A percentile compares a stretch with the other conserved stretches of the same genome.
Evolutionary conservation across 2,329 filamentous ascomycete genomes (phyloP).

Genomic region (Drechmeria coniospora): DNA sequence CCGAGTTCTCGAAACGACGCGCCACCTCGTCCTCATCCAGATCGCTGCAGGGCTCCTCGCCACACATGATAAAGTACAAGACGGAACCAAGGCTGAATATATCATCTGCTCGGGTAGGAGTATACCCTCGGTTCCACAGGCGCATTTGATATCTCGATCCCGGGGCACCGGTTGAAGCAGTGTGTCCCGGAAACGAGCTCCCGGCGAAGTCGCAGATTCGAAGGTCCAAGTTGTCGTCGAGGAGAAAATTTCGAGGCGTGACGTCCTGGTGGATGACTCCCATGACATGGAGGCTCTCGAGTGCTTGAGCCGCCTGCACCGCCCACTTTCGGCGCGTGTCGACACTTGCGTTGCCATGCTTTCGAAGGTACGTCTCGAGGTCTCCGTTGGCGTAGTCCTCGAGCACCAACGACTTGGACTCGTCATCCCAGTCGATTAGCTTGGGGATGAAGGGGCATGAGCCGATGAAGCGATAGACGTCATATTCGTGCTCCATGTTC

Average conservation of each 20-base stretch:
- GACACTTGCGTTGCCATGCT: not conserved
- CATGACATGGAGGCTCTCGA: constrained; percentile 16
- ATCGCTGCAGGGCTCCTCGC: constrained; percentile 2
- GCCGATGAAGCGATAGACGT: constrained; percentile 5
- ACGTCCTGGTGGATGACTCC: constrained; percentile 20
- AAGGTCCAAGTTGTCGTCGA: constrained; percentile 10
- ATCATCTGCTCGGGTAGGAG: constrained; percentile 3
- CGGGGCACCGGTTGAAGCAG: constrained; percentile 2
- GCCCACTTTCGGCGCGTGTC: constrained; percentile 4
- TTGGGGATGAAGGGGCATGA: constrained; percentile 4
- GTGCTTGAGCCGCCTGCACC: constrained; percentile 10
- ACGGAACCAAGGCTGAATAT: constrained; percentile 4
- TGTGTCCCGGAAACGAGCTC: constrained; percentile 3
- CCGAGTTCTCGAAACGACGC: constrained; percentile 1
- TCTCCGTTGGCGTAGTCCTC: constrained; percentile 5
- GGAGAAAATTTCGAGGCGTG: constrained; percentile 18
- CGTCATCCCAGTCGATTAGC: constrained; percentile 6
- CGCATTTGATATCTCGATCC: constrained; percentile 3
- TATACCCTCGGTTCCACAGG: constrained; percentile 2
- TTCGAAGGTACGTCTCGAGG: constrained; percentile 4
- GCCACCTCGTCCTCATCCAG: constrained; percentile 3
- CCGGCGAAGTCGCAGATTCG: constrained; percentile 4
- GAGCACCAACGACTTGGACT: constrained; percentile 4
- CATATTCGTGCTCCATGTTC: constrained; percentile 5
- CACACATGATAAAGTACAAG: constrained; percentile 3